phyloP scores from a whole-genome alignment of 495 filamentous ascomycete genomes.

The Aspergillus kassunensis region DNA sequence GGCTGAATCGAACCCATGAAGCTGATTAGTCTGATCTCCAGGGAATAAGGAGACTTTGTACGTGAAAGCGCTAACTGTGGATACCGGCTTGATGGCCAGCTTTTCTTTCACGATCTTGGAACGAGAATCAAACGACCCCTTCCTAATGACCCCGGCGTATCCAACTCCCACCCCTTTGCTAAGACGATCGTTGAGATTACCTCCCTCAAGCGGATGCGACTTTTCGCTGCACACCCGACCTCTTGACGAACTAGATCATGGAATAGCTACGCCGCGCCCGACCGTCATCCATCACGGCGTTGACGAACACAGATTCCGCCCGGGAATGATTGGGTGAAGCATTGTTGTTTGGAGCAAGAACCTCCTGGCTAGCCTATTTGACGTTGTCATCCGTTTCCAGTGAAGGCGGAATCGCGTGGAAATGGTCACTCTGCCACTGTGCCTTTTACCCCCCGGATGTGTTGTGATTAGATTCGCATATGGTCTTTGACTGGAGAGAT shows the following conservation, averaged over 20 bases:
- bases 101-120: slow-evolving; percentile 1
- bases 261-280: neutral
- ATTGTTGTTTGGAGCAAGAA: slow-evolving; percentile 9
- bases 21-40: neutral
- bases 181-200: neutral
- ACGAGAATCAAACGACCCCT: neutral
- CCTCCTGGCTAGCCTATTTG: neutral
- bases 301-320: neutral
- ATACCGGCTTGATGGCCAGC: neutral
- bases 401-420: neutral
- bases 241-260: neutral
- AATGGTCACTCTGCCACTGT: slow-evolving; percentile 1
- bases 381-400: neutral
- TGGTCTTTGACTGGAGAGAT: slow-evolving; percentile 3
- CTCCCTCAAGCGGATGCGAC: neutral
- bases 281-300: neutral
- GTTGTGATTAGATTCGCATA: slow-evolving; percentile 3
- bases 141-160: neutral
- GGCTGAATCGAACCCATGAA: neutral
- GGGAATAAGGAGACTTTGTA: neutral
- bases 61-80: neutral
- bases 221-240: slow-evolving; percentile 1
- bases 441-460: slow-evolving; percentile 1
- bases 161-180: neutral
- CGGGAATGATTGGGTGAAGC: neutral